Base-by-base conservation (phyloP, 345 rosid genomes). In the Rhodomyrtus tomentosa region DNA sequence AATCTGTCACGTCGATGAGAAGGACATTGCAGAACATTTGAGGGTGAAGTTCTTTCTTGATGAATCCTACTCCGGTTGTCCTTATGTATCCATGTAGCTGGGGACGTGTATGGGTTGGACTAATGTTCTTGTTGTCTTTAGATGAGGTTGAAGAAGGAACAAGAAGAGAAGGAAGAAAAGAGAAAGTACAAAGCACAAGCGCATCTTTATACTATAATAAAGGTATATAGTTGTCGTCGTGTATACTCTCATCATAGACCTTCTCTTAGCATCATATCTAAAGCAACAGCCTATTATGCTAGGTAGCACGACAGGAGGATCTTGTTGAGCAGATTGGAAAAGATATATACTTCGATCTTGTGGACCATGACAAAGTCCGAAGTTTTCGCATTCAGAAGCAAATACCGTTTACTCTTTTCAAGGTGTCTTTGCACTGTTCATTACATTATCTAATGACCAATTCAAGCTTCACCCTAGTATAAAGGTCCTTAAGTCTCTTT, bases 21-120 rank as follows among this genome's bases (percentile, higher is more conserved):
- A 95, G 88, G 99, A 97, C 89, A 97, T 97, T 88, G 99, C 98
- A 25, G 98, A 94, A 87, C 99, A 97, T 89, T 87, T 97, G 85
- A 94, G 98, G 95, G 99, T 97, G 90, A 88, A 81, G 42, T 80
- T 36, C 86, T 80, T 29, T 59, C 83, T 85, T 83, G 82, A 29
- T n/a, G 55, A 83, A 54, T 38, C 11, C 7, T 55, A 52, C 51
- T 25, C 24, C 7, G 36, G 0, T 32, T 87, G 82, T 32, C 49
- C 80, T 82, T 86, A n/a, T 13, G 73, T 83, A 51, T 36, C 20
- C 21, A 55, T n/a, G 20, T 42, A 56, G 18, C 42, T 45, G 52
- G 25, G 18, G 9, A 62, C 32, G 22, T 16, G 20, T 62, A 62
- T 15, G 74, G 11, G 74, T 62, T 62, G 42, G 22, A 32, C 25